phyloP scores from a whole-genome alignment of 192 early-diverging fungal species.

The Gryganskiella cystojenkinii region DNA sequence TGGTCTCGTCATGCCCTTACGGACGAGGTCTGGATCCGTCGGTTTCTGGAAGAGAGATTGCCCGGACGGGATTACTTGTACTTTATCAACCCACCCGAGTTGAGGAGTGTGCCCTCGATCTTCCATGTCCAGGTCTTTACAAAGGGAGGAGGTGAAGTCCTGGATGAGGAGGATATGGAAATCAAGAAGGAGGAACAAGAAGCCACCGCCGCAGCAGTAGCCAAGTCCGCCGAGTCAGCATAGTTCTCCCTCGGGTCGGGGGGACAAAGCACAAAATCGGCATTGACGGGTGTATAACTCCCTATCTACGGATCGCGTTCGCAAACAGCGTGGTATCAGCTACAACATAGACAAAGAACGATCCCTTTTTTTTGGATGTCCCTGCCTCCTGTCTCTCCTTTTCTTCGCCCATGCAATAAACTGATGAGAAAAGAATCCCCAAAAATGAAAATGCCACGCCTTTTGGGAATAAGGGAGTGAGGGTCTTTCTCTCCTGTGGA shows the following conservation, averaged over 20 bases:
- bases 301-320: too few relatives aligned
- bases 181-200: slow-evolving; percentile 24
- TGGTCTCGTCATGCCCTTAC: slow-evolving; percentile 37
- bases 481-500: not conserved
- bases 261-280: too few relatives aligned
- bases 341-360: too few relatives aligned
- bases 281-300: too few relatives aligned
- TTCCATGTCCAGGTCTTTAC: slow-evolving; percentile 50
- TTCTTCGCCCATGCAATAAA: too few relatives aligned
- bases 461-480: too few relatives aligned
- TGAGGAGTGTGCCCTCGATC: slow-evolving; percentile 41
- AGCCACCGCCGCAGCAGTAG: not conserved
- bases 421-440: too few relatives aligned
- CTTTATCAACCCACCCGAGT: slow-evolving; percentile 49
- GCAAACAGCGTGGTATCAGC: too few relatives aligned
- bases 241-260: too few relatives aligned
- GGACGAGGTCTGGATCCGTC: slow-evolving; percentile 44
- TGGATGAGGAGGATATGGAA: slow-evolving; percentile 49
- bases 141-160: slow-evolving; percentile 44
- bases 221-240: not conserved
- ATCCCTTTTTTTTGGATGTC: too few relatives aligned
- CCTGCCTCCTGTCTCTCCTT: too few relatives aligned
- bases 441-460: not conserved
- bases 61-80: slow-evolving; percentile 40
- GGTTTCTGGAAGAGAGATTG: slow-evolving; percentile 36